phyloP scores from a whole-genome alignment of 805 yeast species.

The Huiozyma sinensis region DNA sequence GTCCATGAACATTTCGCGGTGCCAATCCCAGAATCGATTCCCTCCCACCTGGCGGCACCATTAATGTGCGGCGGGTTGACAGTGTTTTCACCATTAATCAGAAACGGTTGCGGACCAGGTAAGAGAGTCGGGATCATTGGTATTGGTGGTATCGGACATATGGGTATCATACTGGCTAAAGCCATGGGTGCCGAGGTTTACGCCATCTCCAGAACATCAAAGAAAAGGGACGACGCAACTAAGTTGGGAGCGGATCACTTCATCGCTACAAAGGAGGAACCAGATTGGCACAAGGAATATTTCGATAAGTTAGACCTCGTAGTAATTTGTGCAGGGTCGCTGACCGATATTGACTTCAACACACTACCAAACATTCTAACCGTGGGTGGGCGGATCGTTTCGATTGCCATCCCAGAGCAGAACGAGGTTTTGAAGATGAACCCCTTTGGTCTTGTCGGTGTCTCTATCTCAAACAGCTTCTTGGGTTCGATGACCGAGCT shows the following conservation, averaged over 20 bases:
- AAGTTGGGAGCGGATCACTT: constrained; percentile 44
- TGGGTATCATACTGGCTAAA: constrained; percentile 45
- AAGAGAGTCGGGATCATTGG: constrained; percentile 44
- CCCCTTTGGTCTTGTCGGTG: constrained; percentile 17
- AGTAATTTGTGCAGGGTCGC: constrained; percentile 38
- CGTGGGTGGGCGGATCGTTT: constrained; percentile 29
- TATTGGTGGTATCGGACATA: constrained; percentile 48
- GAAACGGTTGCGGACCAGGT: constrained; percentile 41
- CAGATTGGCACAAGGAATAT: constrained; percentile 31
- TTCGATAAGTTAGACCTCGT: constrained; percentile 36
- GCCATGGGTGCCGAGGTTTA: constrained; percentile 52
- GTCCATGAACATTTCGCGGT: constrained; percentile 54
- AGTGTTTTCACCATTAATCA: constrained; percentile 53
- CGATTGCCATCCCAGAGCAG: constrained; percentile 18
- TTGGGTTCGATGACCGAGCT: constrained; percentile 40
- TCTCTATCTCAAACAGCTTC: constrained; percentile 23
- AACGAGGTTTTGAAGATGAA: constrained; percentile 6
- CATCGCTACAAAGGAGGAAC: constrained; percentile 43
- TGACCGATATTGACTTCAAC: constrained; percentile 31
- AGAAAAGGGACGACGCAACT: constrained; percentile 40
- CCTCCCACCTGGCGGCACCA: constrained; percentile 54
- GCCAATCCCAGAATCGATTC: constrained; percentile 48
- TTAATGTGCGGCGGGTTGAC: constrained; percentile 73
- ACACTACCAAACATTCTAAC: constrained; percentile 22
- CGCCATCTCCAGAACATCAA: constrained; percentile 42